A percentile compares a stretch with the other conserved stretches of the same genome.
These are phyloP conservation scores for Lycium barbarum DNA, from an alignment of 257 asterid genomes.

Conservation along the genomic window DNA sequence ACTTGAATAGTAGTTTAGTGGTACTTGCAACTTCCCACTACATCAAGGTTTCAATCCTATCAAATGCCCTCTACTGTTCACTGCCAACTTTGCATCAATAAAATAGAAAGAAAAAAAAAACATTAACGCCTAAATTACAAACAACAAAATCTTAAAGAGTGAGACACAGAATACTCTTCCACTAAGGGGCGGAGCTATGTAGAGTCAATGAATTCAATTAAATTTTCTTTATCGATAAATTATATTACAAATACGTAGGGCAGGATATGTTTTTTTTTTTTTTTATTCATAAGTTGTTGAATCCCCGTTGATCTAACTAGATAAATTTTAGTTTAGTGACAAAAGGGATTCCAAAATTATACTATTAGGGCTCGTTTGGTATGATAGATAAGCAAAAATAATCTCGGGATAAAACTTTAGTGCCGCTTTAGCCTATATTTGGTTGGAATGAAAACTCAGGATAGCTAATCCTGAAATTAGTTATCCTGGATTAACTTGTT, in stretches of 20 bases:
- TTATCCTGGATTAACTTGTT: no score
- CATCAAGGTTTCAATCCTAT: slow-evolving; percentile 4
- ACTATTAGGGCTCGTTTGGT: no score
- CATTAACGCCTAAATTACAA: background rate
- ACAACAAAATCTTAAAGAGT: slow-evolving; percentile 9
- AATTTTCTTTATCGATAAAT: background rate
- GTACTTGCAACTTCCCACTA: background rate
- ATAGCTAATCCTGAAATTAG: no score
- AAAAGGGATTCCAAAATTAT: background rate
- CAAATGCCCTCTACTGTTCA: background rate
- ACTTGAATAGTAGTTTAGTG: background rate
- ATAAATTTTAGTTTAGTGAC: background rate
- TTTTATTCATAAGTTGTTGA: background rate
- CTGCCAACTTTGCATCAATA: background rate
- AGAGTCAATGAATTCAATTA: background rate
- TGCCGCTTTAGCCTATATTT: no score
- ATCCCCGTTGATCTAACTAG: background rate
- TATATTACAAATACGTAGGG: background rate
- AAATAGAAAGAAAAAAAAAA: slow-evolving; percentile 5
- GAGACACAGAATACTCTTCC: slow-evolving; percentile 28
- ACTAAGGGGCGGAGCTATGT: background rate
- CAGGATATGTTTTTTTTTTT: background rate
- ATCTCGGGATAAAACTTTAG: no score
- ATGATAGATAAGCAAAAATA: no score
- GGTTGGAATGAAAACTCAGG: no score